Base-by-base conservation (phyloP, 495 filamentous ascomycete species). In the Endocarpon pusillum region DNA sequence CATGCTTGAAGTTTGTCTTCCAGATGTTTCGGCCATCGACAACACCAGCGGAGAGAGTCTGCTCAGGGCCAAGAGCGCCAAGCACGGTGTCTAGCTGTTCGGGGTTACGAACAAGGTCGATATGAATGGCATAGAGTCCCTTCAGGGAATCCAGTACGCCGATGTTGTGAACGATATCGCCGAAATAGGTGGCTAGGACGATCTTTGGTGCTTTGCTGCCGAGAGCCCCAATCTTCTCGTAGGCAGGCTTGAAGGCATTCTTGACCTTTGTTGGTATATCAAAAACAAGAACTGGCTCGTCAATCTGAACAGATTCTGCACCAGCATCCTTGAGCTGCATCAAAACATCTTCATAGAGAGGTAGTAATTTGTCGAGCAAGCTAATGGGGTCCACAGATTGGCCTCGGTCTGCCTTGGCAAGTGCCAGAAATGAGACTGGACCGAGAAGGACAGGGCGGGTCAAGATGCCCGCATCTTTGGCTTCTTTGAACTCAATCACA, bases 1-100 rank as follows among this genome's bases (percentile, higher is more conserved):
- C 82, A 47, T 70, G 70, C 69, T 84, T 73, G 59, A 92, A 78
- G 72, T 94, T 83, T 61, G 82, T 93, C 83, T 97, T 96, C 89
- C 89, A 97, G 72, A 97, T 97, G 71, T 97, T 97, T 52, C 89
- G 81, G 46, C 89, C 91, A 49, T 96, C 85, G 42, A 97, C 89
- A 44, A 97, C 76, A 77, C 89, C 89, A 46, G 71, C 73, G 36
- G 91, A 96, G 38, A 97, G 78, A 37, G 74, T 59, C 62, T 94
- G 89, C 49, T 81, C 78, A 41, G 81, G 66, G 46, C 85, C 83
- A 35, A 94, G 72, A 42, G 75, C 69, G 41, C 55, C 63, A 35
- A 80, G 51, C 48, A 94, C 80, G 32, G 71, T 69, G 21, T 84
- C 73, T 32, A 97, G 79, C 66, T 97, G 89, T 65, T 94, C 85